Conservation (phyloP, 2,329 filamentous ascomycete species). For the Diaporthe australafricana region DNA sequence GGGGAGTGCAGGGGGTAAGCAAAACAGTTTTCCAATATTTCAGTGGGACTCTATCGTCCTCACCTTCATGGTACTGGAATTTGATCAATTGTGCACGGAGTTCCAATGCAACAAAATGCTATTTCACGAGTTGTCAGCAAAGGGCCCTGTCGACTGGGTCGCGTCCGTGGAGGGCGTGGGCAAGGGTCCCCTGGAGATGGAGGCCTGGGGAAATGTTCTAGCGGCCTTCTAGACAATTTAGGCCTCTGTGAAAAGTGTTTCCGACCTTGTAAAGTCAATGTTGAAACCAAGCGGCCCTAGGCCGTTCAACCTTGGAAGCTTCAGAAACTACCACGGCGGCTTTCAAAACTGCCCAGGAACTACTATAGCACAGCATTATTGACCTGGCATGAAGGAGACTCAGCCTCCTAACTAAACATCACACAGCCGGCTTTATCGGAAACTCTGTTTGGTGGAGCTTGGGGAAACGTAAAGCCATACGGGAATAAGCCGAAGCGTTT, state of each 20-base stretch:
- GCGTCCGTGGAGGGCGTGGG: background rate
- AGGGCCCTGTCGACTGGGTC: background rate
- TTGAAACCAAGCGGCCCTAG: conserved; percentile 13
- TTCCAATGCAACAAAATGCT: background rate
- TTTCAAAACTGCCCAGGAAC: background rate
- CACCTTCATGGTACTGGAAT: background rate
- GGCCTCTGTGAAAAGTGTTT: conserved; percentile 1
- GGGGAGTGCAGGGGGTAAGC: background rate
- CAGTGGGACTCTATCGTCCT: background rate
- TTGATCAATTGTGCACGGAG: background rate
- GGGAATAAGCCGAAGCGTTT: conserved; percentile 9
- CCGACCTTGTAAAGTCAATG: background rate
- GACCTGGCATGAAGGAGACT: background rate
- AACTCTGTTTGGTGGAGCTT: conserved; percentile 23
- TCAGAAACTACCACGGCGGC: background rate
- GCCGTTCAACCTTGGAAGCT: background rate
- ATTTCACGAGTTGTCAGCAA: background rate
- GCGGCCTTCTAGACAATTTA: conserved; percentile 12
- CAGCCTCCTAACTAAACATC: background rate
- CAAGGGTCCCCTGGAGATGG: conserved; percentile 10
- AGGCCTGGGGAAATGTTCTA: conserved; percentile 19
- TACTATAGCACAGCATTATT: background rate
- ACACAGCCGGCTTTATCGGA: background rate
- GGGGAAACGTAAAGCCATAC: background rate
- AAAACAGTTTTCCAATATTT: background rate